A percentile compares a stretch with the other conserved stretches of the same genome.
These are phyloP conservation scores for Phytophthora uliginosa DNA, from an alignment of 352 stramenopile species.

Conservation along the genomic window DNA sequence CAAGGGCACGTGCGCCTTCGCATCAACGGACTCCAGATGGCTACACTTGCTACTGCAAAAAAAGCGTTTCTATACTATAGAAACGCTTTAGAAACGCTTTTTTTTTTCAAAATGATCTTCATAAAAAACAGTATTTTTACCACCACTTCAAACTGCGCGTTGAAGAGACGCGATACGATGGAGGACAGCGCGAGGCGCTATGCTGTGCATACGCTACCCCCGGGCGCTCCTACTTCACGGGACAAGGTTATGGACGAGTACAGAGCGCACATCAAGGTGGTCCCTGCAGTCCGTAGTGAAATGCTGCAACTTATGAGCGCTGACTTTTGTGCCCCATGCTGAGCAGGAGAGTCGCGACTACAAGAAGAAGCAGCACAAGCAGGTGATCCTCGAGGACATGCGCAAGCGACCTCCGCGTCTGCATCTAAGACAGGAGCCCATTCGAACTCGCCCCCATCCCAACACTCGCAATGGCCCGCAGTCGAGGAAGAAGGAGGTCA, in stretches of 20 bases:
- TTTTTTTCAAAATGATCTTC: no score
- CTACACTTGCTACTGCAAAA: not conserved
- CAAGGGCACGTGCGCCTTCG: not conserved
- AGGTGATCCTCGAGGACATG: constrained; percentile 66
- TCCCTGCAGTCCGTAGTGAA: not conserved
- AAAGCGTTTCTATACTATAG: not conserved
- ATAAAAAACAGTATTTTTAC: not conserved
- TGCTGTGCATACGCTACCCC: not conserved
- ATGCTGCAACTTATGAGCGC: not conserved
- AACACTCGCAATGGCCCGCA: constrained; percentile 12
- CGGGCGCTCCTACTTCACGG: constrained; percentile 18
- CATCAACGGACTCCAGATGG: not conserved
- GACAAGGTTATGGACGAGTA: constrained; percentile 64
- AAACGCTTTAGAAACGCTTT: no score
- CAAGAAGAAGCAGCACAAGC: constrained; percentile 64
- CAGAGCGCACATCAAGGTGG: constrained; percentile 48
- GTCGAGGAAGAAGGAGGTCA: constrained; percentile 21
- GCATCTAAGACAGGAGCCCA: constrained; percentile 44
- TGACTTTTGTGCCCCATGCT: not conserved
- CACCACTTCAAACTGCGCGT: constrained; percentile 6
- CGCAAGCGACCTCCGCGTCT: constrained; percentile 53
- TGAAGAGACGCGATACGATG: constrained; percentile 10
- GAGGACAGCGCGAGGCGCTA: constrained; percentile 11
- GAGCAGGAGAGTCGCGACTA: constrained; percentile 51
- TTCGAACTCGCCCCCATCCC: constrained; percentile 16